phyloP scores from a whole-genome alignment of 108 stramenopile genomes.

The Cyclotella sp. region DNA sequence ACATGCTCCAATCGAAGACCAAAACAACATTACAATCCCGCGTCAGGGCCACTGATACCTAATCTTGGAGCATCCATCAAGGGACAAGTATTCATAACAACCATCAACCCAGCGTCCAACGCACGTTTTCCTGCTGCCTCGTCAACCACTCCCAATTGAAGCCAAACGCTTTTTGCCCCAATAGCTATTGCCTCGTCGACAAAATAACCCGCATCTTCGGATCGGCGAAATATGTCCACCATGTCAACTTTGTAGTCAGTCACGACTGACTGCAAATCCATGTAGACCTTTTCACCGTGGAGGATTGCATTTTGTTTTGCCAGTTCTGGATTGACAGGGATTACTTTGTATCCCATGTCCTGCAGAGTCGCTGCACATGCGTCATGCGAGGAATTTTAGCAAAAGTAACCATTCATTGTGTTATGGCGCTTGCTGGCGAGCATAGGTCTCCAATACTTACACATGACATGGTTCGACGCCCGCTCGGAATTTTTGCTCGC shows the following conservation, averaged over 20 bases:
- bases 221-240: constrained; percentile 85
- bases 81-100: constrained; percentile 84
- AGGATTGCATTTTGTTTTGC: constrained; percentile 66
- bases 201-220: constrained; percentile 67
- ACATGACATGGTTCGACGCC: constrained; percentile 82
- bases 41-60: constrained; percentile 54
- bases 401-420: neutral
- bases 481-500: constrained; percentile 77
- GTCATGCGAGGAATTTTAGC: neutral
- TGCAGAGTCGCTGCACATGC: constrained; percentile 33
- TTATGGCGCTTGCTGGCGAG: neutral
- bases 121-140: constrained; percentile 77
- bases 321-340: constrained; percentile 83
- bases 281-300: constrained; percentile 72
- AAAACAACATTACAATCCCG: neutral
- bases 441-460: constrained; percentile 36
- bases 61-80: constrained; percentile 69
- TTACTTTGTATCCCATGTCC: constrained; percentile 73
- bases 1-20: neutral
- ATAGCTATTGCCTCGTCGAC: constrained; percentile 83
- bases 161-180: constrained; percentile 81
- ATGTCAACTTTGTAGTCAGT: constrained; percentile 68
- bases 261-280: constrained; percentile 59
- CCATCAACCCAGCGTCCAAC: constrained; percentile 71
- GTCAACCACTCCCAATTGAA: constrained; percentile 82